A percentile compares a stretch with the other conserved stretches of the same genome.
phyloP scores from a whole-genome alignment of 176 grass and related monocot species.

The Echinochloa phyllopogon region DNA sequence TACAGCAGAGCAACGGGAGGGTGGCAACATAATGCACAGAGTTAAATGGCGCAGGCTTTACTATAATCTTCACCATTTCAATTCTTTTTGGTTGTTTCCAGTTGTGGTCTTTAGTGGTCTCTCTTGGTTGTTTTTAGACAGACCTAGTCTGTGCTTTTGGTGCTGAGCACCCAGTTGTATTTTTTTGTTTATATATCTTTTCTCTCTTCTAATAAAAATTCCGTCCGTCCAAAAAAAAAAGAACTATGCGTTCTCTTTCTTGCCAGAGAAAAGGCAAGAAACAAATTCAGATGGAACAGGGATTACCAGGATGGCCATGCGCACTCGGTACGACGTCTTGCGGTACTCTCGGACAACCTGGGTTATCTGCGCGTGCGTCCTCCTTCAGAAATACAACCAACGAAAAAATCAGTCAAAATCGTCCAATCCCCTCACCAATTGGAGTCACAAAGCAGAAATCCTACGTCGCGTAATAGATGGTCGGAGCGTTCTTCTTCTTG shows the following conservation, averaged over 20 bases:
- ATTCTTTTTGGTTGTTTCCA: no score
- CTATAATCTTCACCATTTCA: no score
- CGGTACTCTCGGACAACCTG: conserved; percentile 94
- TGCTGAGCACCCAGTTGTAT: no score
- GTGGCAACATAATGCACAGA: no score
- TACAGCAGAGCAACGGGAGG: no score
- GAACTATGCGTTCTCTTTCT: background rate
- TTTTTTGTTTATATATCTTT: no score
- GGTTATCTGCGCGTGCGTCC: conserved; percentile 97
- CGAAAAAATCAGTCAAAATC: conserved; percentile 34
- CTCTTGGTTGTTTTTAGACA: no score
- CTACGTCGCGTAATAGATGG: conserved; percentile 91
- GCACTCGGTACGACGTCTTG: conserved; percentile 88
- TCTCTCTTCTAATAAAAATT: no score
- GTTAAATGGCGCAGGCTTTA: no score
- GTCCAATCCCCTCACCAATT: background rate
- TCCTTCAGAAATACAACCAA: conserved; percentile 61
- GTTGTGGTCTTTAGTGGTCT: no score
- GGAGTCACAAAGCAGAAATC: conserved; percentile 31
- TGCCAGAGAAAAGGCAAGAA: background rate
- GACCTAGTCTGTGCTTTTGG: no score
- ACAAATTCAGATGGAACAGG: background rate
- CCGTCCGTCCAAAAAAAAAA: no score
- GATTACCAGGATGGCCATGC: conserved; percentile 85
- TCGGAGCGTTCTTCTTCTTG: conserved; percentile 71